Evolutionary conservation across 169 alveolate species (phyloP).

Genomic region (Plasmodium inui): DNA sequence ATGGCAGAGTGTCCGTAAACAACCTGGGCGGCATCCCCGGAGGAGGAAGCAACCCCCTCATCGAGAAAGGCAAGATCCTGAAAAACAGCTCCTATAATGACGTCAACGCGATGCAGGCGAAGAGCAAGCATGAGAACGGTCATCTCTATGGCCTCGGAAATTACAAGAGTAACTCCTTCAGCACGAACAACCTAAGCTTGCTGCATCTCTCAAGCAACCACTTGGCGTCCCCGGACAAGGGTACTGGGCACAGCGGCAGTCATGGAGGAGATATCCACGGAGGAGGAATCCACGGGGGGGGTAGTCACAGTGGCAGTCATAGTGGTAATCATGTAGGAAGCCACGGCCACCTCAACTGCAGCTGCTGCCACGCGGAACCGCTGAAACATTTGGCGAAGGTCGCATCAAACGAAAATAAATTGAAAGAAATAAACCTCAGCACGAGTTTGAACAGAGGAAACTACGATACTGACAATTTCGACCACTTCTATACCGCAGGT

Average conservation of each 20-base stretch:
- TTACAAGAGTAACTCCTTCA: conserved; percentile 35
- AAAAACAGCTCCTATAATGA: conserved; percentile 35
- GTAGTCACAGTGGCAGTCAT: background rate
- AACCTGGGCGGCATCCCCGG: background rate
- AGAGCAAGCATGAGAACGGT: background rate
- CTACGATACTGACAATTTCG: background rate
- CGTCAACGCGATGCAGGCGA: background rate
- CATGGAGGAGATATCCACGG: background rate
- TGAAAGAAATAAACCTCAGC: background rate
- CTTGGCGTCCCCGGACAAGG: background rate
- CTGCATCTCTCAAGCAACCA: background rate
- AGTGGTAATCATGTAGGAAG: background rate
- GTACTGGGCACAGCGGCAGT: background rate
- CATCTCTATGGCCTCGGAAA: background rate
- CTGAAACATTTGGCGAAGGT: background rate
- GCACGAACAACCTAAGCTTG: conserved; percentile 20
- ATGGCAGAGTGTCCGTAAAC: background rate
- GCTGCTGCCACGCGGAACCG: background rate
- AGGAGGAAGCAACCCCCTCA: background rate
- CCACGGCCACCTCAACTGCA: background rate
- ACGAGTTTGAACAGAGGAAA: background rate
- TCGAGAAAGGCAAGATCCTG: conserved; percentile 1
- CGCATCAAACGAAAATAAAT: background rate
- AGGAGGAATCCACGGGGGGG: background rate
- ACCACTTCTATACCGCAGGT: background rate